Base-by-base conservation (phyloP, 1,139 yeast genomes). In the Pichia terricola region DNA sequence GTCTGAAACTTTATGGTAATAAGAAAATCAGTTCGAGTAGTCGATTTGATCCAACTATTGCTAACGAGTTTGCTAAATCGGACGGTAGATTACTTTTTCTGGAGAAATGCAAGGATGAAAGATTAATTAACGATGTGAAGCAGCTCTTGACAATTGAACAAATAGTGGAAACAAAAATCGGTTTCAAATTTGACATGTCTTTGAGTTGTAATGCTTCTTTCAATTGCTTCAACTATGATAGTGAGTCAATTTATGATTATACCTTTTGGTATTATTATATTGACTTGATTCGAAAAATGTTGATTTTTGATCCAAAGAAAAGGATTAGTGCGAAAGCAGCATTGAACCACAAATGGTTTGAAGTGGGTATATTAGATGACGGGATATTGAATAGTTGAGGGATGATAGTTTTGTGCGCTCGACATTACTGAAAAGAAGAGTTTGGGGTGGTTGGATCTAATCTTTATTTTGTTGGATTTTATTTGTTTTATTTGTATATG, bases 221-320 rank as follows among this genome's bases (percentile, higher is more conserved):
- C 2, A 45, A 43, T 25, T 43, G 39, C 28, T 57, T 51, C 43
- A 51, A 50, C 38, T 48, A 57, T 11, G 34, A 46, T 3, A 49
- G 51, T 36, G 48, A 49, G 26, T 55, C 58, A 31, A 46, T 64
- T 37, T 73, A 70, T 45, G 77, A 79, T 47, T 81, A 81, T 59
- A 72, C 79, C 34, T 83, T 83, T 57, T 83, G 91, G 91, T 83
- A 76, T 71, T 75, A 74, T 62, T 81, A 81, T 56, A 71, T 82
- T 48, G 91, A 83, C 61, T 65, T 83, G 54, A 66, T 82, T 40
- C 71, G 73, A 48, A 73, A 72, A 51, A 66, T 82, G 63, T 73
- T 83, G 53, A 74, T 72, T 41, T 77, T 78, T 40, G 78, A 81
- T 58, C 89, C 91, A 4, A 62, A 69, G 1, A 71, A 74, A 48